Conservation (phyloP, 176 grass and related monocot species). For the Musa beccarii region DNA sequence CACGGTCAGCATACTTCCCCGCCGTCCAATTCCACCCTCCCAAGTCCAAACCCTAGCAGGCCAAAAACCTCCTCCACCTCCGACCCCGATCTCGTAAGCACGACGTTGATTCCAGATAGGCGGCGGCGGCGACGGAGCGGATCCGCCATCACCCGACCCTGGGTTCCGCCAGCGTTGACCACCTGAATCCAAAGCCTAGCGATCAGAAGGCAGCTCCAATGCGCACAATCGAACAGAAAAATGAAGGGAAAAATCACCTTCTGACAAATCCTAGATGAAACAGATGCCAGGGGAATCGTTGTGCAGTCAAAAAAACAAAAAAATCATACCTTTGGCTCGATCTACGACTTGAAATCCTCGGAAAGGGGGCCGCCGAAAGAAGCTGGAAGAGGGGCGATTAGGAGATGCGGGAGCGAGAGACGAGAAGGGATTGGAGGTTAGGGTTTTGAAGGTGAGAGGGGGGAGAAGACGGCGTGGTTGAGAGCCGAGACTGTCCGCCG, state of each 20-base stretch:
- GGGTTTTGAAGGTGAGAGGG: too few species aligned
- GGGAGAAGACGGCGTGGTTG: too few species aligned
- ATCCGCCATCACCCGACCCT: conserved; percentile 21
- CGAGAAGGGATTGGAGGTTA: too few species aligned
- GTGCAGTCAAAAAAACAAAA: background rate
- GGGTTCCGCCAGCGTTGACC: conserved; percentile 24
- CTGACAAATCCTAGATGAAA: background rate
- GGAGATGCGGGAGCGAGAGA: too few species aligned
- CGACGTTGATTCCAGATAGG: background rate
- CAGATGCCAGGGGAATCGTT: background rate
- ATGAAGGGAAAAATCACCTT: background rate
- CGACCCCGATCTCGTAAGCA: background rate
- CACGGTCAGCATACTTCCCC: conserved; percentile 27
- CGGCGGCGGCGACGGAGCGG: background rate
- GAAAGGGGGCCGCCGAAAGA: background rate
- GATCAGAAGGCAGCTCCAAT: background rate
- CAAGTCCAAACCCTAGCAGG: conserved; percentile 8
- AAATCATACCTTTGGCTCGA: background rate
- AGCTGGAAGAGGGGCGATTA: background rate
- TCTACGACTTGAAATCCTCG: background rate
- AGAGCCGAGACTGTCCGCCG: too few species aligned
- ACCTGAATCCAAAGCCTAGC: conserved; percentile 8
- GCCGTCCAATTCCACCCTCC: conserved; percentile 13
- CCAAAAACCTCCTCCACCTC: background rate
- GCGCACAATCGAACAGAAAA: background rate